Percentiles rank a stretch among this genome's conserved stretches.
Conservation (phyloP, 129 eudicot species). For the Calendula officinalis region DNA sequence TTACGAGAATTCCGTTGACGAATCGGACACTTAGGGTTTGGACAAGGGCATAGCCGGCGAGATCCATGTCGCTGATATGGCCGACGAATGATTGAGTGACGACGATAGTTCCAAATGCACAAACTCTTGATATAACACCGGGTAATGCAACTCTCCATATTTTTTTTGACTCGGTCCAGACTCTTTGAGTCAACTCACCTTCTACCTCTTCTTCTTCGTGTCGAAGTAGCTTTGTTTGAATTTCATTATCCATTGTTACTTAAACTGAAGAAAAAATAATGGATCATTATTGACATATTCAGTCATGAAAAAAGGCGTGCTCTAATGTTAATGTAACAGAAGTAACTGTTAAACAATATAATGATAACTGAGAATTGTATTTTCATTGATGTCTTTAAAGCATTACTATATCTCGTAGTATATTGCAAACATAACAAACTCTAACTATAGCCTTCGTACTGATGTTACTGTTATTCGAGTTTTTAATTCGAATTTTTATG, state of each 20-base stretch:
- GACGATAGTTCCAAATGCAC: constrained; percentile 56
- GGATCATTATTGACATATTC: not conserved
- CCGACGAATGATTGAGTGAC: constrained; percentile 76
- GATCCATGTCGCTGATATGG: constrained; percentile 60
- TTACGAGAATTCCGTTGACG: constrained; percentile 68
- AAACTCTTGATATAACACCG: constrained; percentile 59
- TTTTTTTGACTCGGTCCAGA: constrained; percentile 60
- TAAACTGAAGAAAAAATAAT: constrained; percentile 4
- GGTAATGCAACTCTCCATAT: constrained; percentile 79
- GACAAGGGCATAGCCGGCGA: constrained; percentile 80
- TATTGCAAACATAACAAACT: too few species aligned
- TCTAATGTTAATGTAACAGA: not conserved
- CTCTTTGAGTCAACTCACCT: constrained; percentile 37
- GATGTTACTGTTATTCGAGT: too few species aligned
- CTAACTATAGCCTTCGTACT: too few species aligned
- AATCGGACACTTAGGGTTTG: constrained; percentile 68
- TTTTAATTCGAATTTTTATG: too few species aligned
- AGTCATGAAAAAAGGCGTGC: not conserved
- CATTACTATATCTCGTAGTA: too few species aligned
- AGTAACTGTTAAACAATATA: not conserved
- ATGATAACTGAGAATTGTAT: not conserved
- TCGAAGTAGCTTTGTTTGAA: constrained; percentile 47
- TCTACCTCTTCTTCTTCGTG: constrained; percentile 31
- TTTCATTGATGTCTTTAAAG: too few species aligned
- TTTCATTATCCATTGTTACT: constrained; percentile 32